phyloP scores from a whole-genome alignment of 129 eudicot genomes.

The Kitagawia praeruptora region DNA sequence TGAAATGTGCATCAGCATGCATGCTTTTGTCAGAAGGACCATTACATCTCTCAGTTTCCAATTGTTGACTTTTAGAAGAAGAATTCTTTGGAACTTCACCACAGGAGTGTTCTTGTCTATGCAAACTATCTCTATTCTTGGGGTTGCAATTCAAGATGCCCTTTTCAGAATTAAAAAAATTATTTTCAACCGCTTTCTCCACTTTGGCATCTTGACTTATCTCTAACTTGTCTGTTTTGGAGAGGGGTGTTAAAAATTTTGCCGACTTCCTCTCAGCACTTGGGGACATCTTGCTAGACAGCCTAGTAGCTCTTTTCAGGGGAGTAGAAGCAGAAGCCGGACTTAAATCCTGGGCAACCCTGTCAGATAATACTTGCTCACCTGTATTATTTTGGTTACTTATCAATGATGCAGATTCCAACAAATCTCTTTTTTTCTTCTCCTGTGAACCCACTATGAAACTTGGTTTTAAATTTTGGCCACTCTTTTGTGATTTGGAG shows the following conservation, averaged over 20 bases:
- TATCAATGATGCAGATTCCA: slow-evolving; percentile 3
- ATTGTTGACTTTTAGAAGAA: slow-evolving; percentile 19
- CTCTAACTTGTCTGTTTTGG: slow-evolving; percentile 19
- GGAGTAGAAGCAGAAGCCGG: slow-evolving; percentile 14
- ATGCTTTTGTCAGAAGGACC: background rate
- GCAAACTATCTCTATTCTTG: slow-evolving; percentile 21
- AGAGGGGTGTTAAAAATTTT: slow-evolving; percentile 6
- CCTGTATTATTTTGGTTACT: background rate
- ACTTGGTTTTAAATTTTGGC: background rate
- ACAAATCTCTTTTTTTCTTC: background rate
- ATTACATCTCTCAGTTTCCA: slow-evolving; percentile 23
- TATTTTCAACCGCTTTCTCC: slow-evolving; percentile 17
- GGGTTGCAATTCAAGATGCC: slow-evolving; percentile 11
- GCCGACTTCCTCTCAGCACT: slow-evolving; percentile 21
- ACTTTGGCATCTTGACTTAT: slow-evolving; percentile 15
- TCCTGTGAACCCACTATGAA: background rate
- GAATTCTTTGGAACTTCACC: slow-evolving; percentile 17
- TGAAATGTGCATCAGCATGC: slow-evolving; percentile 10
- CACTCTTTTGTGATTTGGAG: background rate
- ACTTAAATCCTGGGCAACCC: background rate
- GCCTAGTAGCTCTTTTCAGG: slow-evolving; percentile 11
- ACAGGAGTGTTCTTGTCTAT: slow-evolving; percentile 10
- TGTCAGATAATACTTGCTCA: background rate
- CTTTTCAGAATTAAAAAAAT: slow-evolving; percentile 7
- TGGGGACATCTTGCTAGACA: slow-evolving; percentile 5